Evolutionary conservation across 306 rosid genomes (phyloP).

Genomic region (Vigna radiata): DNA sequence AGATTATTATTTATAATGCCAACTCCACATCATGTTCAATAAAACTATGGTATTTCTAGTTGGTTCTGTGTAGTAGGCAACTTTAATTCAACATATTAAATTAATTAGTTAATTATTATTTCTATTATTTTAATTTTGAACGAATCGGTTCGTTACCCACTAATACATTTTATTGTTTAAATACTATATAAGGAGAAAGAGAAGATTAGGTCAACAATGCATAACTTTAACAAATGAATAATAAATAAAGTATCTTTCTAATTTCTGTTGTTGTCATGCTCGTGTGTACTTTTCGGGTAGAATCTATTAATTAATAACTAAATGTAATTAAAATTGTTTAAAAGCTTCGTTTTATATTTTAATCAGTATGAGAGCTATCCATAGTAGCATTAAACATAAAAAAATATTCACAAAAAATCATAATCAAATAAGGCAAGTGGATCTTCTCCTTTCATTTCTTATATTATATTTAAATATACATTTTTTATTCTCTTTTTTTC

Average conservation of each 20-base stretch:
- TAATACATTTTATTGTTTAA: constrained; percentile 27
- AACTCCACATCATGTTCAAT: neutral
- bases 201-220: constrained; percentile 45
- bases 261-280: neutral
- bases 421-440: constrained; percentile 26
- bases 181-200: constrained; percentile 23
- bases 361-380: neutral
- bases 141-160: constrained; percentile 40
- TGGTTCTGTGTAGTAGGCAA: neutral
- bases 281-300: constrained; percentile 34
- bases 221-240: constrained; percentile 24
- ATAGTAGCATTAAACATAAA: too few species aligned
- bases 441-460: neutral
- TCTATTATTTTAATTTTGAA: constrained; percentile 23
- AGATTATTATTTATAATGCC: constrained; percentile 1
- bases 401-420: too few species aligned
- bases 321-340: constrained; percentile 33
- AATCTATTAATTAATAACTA: constrained; percentile 16
- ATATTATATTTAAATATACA: too few species aligned
- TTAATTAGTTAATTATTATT: neutral
- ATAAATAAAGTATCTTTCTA: neutral
- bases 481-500: too few species aligned
- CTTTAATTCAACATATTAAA: constrained; percentile 31
- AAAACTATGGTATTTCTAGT: neutral
- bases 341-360: constrained; percentile 21